Percentiles rank a stretch among this genome's conserved stretches.
phyloP scores from a whole-genome alignment of 345 rosid genomes.

The Ceriops decandra region DNA sequence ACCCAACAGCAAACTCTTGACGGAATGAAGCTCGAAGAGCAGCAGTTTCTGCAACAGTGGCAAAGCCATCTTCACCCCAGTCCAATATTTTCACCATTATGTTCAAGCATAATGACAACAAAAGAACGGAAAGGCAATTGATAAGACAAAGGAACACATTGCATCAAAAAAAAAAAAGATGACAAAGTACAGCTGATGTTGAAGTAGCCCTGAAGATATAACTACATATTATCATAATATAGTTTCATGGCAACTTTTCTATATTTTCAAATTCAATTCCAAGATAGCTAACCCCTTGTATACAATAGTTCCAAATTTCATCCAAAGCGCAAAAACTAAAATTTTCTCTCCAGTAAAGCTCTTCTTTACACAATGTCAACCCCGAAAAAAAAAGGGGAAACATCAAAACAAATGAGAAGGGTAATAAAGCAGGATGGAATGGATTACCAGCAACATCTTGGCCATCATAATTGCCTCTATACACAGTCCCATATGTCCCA shows the following conservation, averaged over 20 bases:
- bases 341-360: neutral
- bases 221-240: too few relatives aligned
- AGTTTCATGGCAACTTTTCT: too few relatives aligned
- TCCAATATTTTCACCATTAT: slow-evolving; percentile 26
- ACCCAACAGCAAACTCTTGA: slow-evolving; percentile 40
- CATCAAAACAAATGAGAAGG: neutral
- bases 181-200: too few relatives aligned
- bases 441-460: slow-evolving; percentile 35
- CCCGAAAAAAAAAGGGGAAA: neutral
- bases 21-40: slow-evolving; percentile 27
- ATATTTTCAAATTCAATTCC: too few relatives aligned
- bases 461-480: slow-evolving; percentile 32
- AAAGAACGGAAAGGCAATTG: too few relatives aligned
- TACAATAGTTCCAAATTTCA: neutral
- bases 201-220: too few relatives aligned
- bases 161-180: too few relatives aligned
- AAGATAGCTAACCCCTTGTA: too few relatives aligned
- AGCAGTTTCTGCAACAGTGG: slow-evolving; percentile 34
- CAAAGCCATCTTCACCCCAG: slow-evolving; percentile 36
- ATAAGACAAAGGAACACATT: too few relatives aligned
- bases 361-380: neutral
- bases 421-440: neutral
- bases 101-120: neutral
- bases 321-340: neutral
- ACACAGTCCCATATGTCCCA: slow-evolving; percentile 33